Base-by-base conservation (phyloP, 2,329 filamentous ascomycete genomes). In the Ceratocystis cacaofunesta region DNA sequence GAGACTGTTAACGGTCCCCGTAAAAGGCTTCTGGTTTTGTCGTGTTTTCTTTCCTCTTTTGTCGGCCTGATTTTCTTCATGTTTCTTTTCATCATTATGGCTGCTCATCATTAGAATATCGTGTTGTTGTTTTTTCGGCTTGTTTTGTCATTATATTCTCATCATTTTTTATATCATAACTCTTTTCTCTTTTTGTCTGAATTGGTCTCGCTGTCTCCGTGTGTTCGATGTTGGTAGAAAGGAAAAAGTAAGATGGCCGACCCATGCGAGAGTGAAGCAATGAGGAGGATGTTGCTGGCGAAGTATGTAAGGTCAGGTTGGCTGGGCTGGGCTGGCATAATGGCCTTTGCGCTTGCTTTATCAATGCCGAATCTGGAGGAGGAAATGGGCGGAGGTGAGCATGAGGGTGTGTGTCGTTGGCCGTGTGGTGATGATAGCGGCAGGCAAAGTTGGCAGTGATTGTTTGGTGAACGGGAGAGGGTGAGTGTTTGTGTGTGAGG, bases 31-130 rank as follows among this genome's bases (percentile, higher is more conserved):
- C 58, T 61, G 15, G 17, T 25, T 48, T 65, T 61, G 63, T 65
- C 44, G 55, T 63, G 22, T 43, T 63, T 55, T 63, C 62, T 30
- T 63, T 55, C 52, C n/a, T 36, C 17, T 63, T 19, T n/a, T 12
- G 36, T 41, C 10, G 36, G 10, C 36, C 7, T 61, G 32, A 43
- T 63, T 52, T 48, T 41, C 43, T 30, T 63, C 44, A 8, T 55
- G 36, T 50, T 36, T 32, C 17, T 8, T 36, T 58, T 32, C 32
- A 25, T 58, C 28, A 58, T 58, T 32, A 15, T 15, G 36, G 36
- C 36, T 12, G 48, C 48, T 52, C 48, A 50, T 50, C 19, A 52
- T 52, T 52, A 52, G 48, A 52, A 52, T 65, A 43, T 65, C 57
- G 55, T 63, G 19, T 52, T 41, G 3, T 28, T 48, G 3, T 30